Evolutionary conservation across 1,284 basidiomycete species (phyloP).

Genomic region (Wolfiporia cocos): DNA sequence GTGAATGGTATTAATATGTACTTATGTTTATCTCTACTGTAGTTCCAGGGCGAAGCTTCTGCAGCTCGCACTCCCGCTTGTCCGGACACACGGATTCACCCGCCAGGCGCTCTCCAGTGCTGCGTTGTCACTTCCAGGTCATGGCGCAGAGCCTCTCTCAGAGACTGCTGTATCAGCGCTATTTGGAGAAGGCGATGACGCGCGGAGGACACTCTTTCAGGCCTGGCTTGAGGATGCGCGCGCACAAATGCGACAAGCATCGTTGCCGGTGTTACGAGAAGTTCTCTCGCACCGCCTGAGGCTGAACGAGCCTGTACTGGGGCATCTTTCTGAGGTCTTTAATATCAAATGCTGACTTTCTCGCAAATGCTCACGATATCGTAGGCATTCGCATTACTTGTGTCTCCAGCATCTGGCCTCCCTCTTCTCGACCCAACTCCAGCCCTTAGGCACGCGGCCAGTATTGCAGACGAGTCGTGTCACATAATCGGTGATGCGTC

Average conservation of each 20-base stretch:
- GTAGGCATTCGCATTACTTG: slow-evolving; percentile 61
- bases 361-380: not conserved
- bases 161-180: slow-evolving; percentile 66
- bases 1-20: no score
- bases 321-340: slow-evolving; percentile 58
- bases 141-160: slow-evolving; percentile 53
- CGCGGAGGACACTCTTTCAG: slow-evolving; percentile 53
- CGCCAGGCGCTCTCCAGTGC: slow-evolving; percentile 62
- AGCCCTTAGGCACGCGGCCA: slow-evolving; percentile 49
- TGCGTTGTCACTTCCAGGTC: slow-evolving; percentile 44
- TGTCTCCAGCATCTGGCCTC: slow-evolving; percentile 40
- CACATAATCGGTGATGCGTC: slow-evolving; percentile 42
- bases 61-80: slow-evolving; percentile 54
- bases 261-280: slow-evolving; percentile 33
- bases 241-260: slow-evolving; percentile 37
- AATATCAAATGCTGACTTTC: not conserved
- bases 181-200: slow-evolving; percentile 65
- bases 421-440: slow-evolving; percentile 53
- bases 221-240: slow-evolving; percentile 68
- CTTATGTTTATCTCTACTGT: no score
- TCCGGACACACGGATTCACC: slow-evolving; percentile 65
- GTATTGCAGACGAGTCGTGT: slow-evolving; percentile 67
- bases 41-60: slow-evolving; percentile 25
- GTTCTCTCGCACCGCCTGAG: slow-evolving; percentile 47
- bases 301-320: slow-evolving; percentile 59